Evolutionary conservation across 805 yeast genomes (phyloP), one percentile per base, ranked within the genome.

Genomic region (Cyberlindnera saturnus): DNA sequence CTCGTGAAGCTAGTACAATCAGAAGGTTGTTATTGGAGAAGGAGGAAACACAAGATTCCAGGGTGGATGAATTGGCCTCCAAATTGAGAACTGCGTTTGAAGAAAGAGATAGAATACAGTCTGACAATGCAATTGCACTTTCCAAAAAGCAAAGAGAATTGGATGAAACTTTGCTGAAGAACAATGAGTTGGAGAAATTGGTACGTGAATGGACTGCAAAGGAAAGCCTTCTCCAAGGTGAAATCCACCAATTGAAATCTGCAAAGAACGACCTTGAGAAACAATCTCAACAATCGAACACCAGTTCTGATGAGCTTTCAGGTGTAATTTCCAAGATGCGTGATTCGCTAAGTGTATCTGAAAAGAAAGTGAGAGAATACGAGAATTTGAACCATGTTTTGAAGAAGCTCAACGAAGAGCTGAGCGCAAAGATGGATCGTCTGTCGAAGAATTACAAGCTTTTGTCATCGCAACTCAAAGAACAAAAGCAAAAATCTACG

Each of bases 1-100:
- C 86, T 0, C 70, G 90, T 40, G 98, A 91, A 62, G 73, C 87
- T 0, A 69, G 81, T 1, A 79, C 87, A 0, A 76, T 89, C 63
- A 73, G 95, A 52, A 69, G 85, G 45, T 60, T 87, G 32, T 57
- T 90, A 26, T 61, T 77, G 37, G 96, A 87, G 36, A 72, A 77
- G 6, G 91, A 89, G 53, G 80, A 78, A 36, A 73, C 69, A 32
- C 73, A 76, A 34, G 74, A 71, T 30, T 50, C 56, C 3, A 75
- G 75, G 43, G 61, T 75, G n/a, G 65, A 66, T n/a, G 88, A 84
- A 31, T 61, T 81, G 16, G 74, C 69, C 39, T 69, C 70, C 4
- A 79, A 78, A 48, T 52, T 86, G 23, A 63, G 67, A 15, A 64
- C 62, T n/a, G 44, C 77, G 0, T 57, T 63, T 2, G 90, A 84